Evolutionary conservation across 2,329 filamentous ascomycete genomes (phyloP), one percentile per base, ranked within the genome.

Genomic region (Claviceps purpurea): DNA sequence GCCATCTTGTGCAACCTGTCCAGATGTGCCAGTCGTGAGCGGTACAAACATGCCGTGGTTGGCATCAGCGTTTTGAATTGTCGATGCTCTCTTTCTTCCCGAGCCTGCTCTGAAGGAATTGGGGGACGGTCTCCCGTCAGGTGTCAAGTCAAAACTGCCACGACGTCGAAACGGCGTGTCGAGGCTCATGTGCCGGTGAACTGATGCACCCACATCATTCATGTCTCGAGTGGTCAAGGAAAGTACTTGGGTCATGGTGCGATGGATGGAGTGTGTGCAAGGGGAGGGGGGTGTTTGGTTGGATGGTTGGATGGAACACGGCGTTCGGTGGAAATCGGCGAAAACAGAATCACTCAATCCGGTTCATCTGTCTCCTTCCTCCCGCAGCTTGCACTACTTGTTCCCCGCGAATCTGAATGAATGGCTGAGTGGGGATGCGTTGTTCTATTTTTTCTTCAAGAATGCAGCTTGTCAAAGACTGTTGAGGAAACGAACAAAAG

Each of bases 11-110:
- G 60, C 60, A 59, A 62, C 60, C 34, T 55, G 60, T 47, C 54
- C 57, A n/a, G 64, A 58, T 30, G 63, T 60, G 42, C 57, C 60
- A 53, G 63, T 55, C 43, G 58, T 60, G 50, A 64, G 57, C 42
- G 61, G 61, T 51, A 64, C 64, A 49, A 62, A 57, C 53, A 62
- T 60, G 50, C 59, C 60, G 59, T 62, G 65, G 55, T 68, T 73
- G n/a, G 69, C 68, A 54, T 74, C 70, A 20, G 68, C 67, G 41
- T 69, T 67, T 56, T 71, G 69, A 60, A 74, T 70, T 49, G 73
- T 70, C 45, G 70, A 68, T 41, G 72, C 65, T 54, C 75, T 69
- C 60, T 76, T 77, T 58, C 68, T 64, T 45, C 58, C 56, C 39
- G 55, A 34, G 20, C 54, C 47, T 37, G 52, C 43, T 47, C 50